Conservation (phyloP, 1,139 yeast genomes). For the Eremothecium coryli region DNA sequence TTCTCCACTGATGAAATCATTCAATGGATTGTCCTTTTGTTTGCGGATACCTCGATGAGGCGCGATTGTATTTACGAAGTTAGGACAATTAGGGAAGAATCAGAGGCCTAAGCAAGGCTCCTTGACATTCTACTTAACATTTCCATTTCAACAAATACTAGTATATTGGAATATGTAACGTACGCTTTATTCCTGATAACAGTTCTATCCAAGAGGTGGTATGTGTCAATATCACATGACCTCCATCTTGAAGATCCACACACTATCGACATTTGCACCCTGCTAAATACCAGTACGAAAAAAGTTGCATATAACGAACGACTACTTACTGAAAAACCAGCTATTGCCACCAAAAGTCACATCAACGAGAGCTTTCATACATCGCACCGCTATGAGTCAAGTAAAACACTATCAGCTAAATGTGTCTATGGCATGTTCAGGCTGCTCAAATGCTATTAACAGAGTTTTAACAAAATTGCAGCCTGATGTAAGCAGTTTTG, state of each 20-base stretch:
- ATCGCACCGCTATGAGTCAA: too few species aligned
- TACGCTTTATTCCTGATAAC: not conserved
- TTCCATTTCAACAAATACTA: not conserved
- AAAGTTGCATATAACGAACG: too few species aligned
- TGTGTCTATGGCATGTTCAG: slow-evolving; percentile 74
- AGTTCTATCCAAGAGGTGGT: not conserved
- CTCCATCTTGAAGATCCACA: not conserved
- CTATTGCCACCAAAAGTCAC: too few species aligned
- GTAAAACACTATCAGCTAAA: slow-evolving; percentile 61
- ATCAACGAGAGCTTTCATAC: too few species aligned
- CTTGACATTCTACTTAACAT: not conserved
- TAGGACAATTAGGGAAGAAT: slow-evolving; percentile 30
- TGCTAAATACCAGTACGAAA: too few species aligned
- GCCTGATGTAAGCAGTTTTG: slow-evolving; percentile 58
- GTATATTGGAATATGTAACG: not conserved
- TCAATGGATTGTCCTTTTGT: slow-evolving; percentile 48
- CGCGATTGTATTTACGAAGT: slow-evolving; percentile 56
- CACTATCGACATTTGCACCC: too few species aligned
- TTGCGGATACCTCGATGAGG: slow-evolving; percentile 64
- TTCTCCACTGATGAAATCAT: slow-evolving; percentile 60
- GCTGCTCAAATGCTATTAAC: slow-evolving; percentile 83
- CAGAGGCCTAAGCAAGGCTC: not conserved
- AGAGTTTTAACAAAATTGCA: slow-evolving; percentile 64
- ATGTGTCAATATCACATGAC: not conserved
- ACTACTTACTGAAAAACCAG: too few species aligned